phyloP scores from a whole-genome alignment of 148 eudicot genomes.

The Bassia scoparia region DNA sequence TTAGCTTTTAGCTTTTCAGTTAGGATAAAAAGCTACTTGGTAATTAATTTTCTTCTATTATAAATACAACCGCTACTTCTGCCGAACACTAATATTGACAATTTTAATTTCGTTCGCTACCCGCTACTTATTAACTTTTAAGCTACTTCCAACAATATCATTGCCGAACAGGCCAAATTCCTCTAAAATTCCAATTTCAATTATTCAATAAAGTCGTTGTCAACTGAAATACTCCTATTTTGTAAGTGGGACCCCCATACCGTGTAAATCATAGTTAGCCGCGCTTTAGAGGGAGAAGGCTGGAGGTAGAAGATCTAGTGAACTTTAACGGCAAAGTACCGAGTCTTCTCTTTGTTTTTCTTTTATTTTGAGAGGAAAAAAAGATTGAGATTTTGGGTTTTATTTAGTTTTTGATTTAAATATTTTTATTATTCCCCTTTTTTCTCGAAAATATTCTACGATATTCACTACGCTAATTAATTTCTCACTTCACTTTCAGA shows the following conservation, averaged over 20 bases:
- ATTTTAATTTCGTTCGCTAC: too few relatives aligned
- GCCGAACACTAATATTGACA: too few relatives aligned
- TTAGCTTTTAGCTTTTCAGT: too few relatives aligned
- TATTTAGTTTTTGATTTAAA: background rate
- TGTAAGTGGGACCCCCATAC: constrained; percentile 19
- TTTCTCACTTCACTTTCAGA: constrained; percentile 7
- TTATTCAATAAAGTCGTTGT: background rate
- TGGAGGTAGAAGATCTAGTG: constrained; percentile 15
- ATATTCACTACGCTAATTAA: background rate
- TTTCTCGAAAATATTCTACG: background rate
- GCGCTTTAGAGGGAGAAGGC: constrained; percentile 2
- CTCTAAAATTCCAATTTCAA: too few relatives aligned
- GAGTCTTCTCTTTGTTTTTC: background rate
- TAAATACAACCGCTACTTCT: too few relatives aligned
- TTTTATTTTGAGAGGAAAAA: background rate
- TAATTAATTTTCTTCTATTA: too few relatives aligned
- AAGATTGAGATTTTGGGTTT: background rate
- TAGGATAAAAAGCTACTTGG: too few relatives aligned
- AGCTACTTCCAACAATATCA: too few relatives aligned
- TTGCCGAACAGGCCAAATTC: too few relatives aligned
- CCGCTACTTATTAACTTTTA: too few relatives aligned
- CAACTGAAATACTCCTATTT: background rate
- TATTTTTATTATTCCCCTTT: background rate
- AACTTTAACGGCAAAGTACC: constrained; percentile 13
- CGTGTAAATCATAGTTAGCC: constrained; percentile 24